Conservation (phyloP, 1,284 basidiomycete species). For the Erythrobasidium hasegawianum region DNA sequence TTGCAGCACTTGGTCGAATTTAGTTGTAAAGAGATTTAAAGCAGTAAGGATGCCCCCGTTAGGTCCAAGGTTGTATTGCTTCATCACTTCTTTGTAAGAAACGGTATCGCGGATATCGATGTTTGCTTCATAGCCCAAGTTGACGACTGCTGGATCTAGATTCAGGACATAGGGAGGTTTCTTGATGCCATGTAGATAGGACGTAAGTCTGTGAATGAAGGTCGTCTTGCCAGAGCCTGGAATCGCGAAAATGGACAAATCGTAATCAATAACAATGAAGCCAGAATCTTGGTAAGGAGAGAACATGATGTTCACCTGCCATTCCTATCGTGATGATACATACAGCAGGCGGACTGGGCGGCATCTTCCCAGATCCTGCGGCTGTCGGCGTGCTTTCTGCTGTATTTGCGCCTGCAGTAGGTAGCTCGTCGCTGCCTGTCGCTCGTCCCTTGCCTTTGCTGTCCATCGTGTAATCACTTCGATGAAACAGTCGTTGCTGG, state of each 20-base stretch:
- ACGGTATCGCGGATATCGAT: slow-evolving; percentile 98
- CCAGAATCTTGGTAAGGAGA: too few relatives aligned
- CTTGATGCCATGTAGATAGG: slow-evolving; percentile 64
- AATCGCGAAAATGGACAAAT: slow-evolving; percentile 58
- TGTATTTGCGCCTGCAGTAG: not conserved
- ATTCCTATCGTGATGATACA: slow-evolving; percentile 44
- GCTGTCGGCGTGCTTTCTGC: not conserved
- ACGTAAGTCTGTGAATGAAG: slow-evolving; percentile 88
- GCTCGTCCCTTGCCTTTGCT: slow-evolving; percentile 24
- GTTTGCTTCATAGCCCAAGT: slow-evolving; percentile 87
- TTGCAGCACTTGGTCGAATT: slow-evolving; percentile 94
- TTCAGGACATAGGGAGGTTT: slow-evolving; percentile 91
- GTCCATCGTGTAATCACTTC: not conserved
- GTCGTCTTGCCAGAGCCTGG: slow-evolving; percentile 95
- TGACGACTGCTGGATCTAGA: slow-evolving; percentile 90
- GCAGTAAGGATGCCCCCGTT: slow-evolving; percentile 98
- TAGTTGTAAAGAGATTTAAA: slow-evolving; percentile 96
- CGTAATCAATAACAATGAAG: slow-evolving; percentile 54
- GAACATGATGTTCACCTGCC: slow-evolving; percentile 13
- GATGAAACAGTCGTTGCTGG: not conserved
- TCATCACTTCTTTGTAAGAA: slow-evolving; percentile 98
- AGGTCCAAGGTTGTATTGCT: slow-evolving; percentile 98
- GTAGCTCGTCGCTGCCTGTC: not conserved
- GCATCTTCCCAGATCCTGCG: slow-evolving; percentile 4
- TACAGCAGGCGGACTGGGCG: slow-evolving; percentile 46